Evolutionary conservation across 257 asterid genomes (phyloP).

Genomic region (Nicotiana benthamiana): DNA sequence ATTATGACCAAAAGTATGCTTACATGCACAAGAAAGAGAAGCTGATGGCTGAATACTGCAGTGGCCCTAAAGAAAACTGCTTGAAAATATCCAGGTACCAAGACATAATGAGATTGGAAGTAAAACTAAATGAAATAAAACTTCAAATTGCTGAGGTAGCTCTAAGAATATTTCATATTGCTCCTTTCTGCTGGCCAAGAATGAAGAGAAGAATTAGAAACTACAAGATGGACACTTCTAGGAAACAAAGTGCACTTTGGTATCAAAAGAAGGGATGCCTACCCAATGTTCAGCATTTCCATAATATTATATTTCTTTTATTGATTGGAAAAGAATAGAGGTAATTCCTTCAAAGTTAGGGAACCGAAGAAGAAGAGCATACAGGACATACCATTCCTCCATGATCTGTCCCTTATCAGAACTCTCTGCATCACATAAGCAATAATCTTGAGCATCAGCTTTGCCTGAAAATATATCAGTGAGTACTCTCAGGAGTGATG

Average conservation of each 20-base stretch:
- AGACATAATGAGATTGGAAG: not conserved
- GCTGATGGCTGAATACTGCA: not conserved
- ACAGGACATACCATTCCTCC: slow-evolving; percentile 4
- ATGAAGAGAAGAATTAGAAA: not conserved
- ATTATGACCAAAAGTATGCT: not conserved
- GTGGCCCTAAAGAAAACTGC: not conserved
- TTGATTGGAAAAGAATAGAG: not conserved
- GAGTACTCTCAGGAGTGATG: not conserved
- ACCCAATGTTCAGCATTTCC: slow-evolving; percentile 3
- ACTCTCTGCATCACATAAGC: not conserved
- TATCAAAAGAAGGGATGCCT: not conserved
- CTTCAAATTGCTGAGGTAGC: not conserved
- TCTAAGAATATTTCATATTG: not conserved
- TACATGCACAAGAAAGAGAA: not conserved
- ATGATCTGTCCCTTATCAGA: not conserved
- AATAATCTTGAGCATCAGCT: slow-evolving; percentile 4
- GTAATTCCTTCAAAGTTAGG: not conserved
- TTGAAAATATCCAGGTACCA: not conserved
- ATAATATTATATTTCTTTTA: not conserved
- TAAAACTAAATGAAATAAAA: not conserved
- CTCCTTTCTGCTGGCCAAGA: not conserved
- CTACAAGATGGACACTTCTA: not conserved
- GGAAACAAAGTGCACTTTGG: not conserved
- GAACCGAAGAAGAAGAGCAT: not conserved
- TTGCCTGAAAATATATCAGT: not conserved